Base-by-base conservation (phyloP, 2,329 filamentous ascomycete genomes). In the Fusarium sp. region DNA sequence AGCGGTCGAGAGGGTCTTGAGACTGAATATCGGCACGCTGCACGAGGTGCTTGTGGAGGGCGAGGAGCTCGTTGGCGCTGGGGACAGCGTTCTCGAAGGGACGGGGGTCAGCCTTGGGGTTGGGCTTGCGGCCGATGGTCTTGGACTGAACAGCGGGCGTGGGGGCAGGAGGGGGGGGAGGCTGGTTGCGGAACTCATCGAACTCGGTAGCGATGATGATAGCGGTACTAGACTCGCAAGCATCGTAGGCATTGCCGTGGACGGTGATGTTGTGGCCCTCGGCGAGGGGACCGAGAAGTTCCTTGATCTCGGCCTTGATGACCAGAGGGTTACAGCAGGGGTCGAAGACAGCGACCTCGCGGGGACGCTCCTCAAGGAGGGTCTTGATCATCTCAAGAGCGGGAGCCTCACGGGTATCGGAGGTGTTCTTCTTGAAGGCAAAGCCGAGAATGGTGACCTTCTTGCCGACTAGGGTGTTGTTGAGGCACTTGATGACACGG, bases 371-470 rank as follows among this genome's bases (percentile, higher is more conserved):
- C 63, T 88, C 85, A 11, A 91, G 80, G 20, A 94, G 80, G 14
- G 84, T 84, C 66, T 85, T 86, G 76, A 93, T 87, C 66, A 92
- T 87, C 68, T 89, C 88, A 21, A 92, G 83, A 1, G 90, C 89
- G 1, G 90, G 87, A 41, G 87, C 88, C 75, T 93, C 91, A 36
- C 91, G 85, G 7, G 90, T 91, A 75, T 94, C 91, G 21, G 86
- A 87, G 1, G 91, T 94, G 76, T 93, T 87, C 79, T 92, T 91
- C 83, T 95, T 94, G 80, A 92, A 94, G 11, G 91, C 89, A 70
- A 90, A 94, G 6, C 92, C 92, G 8, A 94, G 83, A 4, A 94
- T 81, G 4, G 89, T 85, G 15, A 94, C 81, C 79, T 91, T 93
- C 81, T 93, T 93, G 60, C 86, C 85, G 4, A 83, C 82, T 8